These are phyloP conservation scores for Lodderomyces metapsilosis DNA, from an alignment of 1,139 yeast species.

Conservation along the genomic window DNA sequence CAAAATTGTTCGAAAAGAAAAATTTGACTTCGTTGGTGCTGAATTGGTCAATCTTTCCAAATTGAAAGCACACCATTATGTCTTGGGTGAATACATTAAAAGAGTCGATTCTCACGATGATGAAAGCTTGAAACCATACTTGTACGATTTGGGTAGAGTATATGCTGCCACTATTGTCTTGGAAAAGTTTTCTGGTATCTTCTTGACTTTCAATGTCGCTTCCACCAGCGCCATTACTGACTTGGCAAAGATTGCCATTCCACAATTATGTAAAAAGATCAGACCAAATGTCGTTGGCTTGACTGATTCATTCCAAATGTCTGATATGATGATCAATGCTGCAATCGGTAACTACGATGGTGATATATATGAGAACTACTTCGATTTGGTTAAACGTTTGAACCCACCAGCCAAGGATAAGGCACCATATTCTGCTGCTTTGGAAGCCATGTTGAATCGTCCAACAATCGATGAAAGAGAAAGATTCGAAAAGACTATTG, in stretches of 20 bases:
- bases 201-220: slow-evolving; percentile 37
- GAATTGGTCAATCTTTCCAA: slow-evolving; percentile 60
- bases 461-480: slow-evolving; percentile 37
- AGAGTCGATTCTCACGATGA: slow-evolving; percentile 23
- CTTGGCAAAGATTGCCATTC: slow-evolving; percentile 31
- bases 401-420: slow-evolving; percentile 38
- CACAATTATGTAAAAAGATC: slow-evolving; percentile 35
- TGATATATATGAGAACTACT: slow-evolving; percentile 47
- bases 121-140: slow-evolving; percentile 24
- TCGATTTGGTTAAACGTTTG: slow-evolving; percentile 33
- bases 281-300: slow-evolving; percentile 47
- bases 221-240: slow-evolving; percentile 33
- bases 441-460: slow-evolving; percentile 40
- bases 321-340: slow-evolving; percentile 46
- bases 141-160: slow-evolving; percentile 27
- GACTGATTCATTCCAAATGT: slow-evolving; percentile 49
- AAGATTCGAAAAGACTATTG: slow-evolving; percentile 34
- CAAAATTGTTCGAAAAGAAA: slow-evolving; percentile 27
- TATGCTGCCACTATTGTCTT: slow-evolving; percentile 32
- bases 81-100: slow-evolving; percentile 30
- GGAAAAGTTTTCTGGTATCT: slow-evolving; percentile 39
- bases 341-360: slow-evolving; percentile 46
- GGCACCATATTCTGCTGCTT: slow-evolving; percentile 40
- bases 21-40: slow-evolving; percentile 52
- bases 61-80: slow-evolving; percentile 43